A percentile compares a stretch with the other conserved stretches of the same genome.
These are phyloP conservation scores for Inonotus obliquus DNA, from an alignment of 1,284 basidiomycete species.

Conservation along the genomic window DNA sequence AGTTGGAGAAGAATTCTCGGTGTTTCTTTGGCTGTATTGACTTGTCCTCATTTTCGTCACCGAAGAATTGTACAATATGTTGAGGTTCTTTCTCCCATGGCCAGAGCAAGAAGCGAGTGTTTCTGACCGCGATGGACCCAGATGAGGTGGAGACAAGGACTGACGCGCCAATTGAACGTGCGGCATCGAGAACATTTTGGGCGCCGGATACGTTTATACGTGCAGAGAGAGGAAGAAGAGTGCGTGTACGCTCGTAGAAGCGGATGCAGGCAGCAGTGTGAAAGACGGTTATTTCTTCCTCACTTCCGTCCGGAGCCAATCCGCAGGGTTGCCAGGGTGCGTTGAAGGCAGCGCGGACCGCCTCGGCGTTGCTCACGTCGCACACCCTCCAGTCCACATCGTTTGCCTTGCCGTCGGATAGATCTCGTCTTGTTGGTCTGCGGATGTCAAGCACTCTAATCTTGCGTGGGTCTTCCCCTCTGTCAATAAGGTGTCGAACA, in stretches of 20 bases:
- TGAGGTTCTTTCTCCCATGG: slow-evolving; percentile 60
- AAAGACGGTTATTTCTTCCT: slow-evolving; percentile 51
- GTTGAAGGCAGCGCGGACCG: slow-evolving; percentile 56
- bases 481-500: slow-evolving; percentile 55
- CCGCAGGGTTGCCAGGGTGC: slow-evolving; percentile 48
- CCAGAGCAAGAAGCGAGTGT: slow-evolving; percentile 59
- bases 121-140: slow-evolving; percentile 47
- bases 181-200: slow-evolving; percentile 39
- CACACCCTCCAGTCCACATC: slow-evolving; percentile 53
- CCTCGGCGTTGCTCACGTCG: slow-evolving; percentile 49
- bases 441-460: slow-evolving; percentile 69
- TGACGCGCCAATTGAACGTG: slow-evolving; percentile 39
- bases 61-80: slow-evolving; percentile 51
- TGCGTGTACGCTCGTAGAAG: slow-evolving; percentile 59
- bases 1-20: slow-evolving; percentile 65
- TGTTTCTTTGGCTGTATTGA: slow-evolving; percentile 40
- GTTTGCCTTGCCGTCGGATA: slow-evolving; percentile 42
- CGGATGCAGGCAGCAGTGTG: slow-evolving; percentile 73
- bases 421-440: slow-evolving; percentile 47
- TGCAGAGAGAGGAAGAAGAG: slow-evolving; percentile 48
- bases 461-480: slow-evolving; percentile 60
- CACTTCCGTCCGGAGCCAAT: slow-evolving; percentile 11
- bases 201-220: slow-evolving; percentile 63
- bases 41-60: slow-evolving; percentile 48
- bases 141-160: slow-evolving; percentile 61